These are phyloP conservation scores for Backusella psychrophila DNA, from an alignment of 192 early-diverging fungal genomes.

Conservation along the genomic window DNA sequence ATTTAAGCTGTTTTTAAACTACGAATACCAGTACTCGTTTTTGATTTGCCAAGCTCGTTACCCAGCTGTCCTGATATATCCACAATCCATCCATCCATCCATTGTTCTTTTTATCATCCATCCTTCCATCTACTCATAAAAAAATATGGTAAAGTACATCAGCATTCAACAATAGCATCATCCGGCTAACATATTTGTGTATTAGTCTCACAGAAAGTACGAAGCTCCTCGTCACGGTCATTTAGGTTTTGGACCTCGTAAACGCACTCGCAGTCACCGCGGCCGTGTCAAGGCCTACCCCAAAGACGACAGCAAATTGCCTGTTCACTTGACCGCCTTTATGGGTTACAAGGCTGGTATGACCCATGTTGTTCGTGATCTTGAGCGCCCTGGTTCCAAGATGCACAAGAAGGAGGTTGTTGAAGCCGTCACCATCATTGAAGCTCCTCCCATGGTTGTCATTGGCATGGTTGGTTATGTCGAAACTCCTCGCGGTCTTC, in stretches of 20 bases:
- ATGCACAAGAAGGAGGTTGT: slow-evolving; percentile 99
- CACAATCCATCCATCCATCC: slow-evolving; percentile 29
- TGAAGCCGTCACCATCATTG: slow-evolving; percentile 98
- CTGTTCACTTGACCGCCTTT: slow-evolving; percentile 98
- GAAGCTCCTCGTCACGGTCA: slow-evolving; percentile 95
- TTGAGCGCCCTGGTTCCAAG: slow-evolving; percentile 99
- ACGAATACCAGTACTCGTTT: no score
- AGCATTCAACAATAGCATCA: not conserved
- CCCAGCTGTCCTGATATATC: not conserved
- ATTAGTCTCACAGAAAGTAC: slow-evolving; percentile 86
- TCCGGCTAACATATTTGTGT: not conserved
- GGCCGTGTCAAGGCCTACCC: slow-evolving; percentile 99
- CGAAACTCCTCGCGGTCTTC: slow-evolving; percentile 97
- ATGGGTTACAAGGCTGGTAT: slow-evolving; percentile 99
- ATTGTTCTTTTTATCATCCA: not conserved
- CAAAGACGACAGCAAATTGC: slow-evolving; percentile 92
- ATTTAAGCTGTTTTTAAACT: no score
- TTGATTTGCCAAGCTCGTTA: no score
- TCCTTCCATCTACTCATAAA: slow-evolving; percentile 1
- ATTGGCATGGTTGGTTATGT: slow-evolving; percentile 99
- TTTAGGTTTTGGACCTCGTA: slow-evolving; percentile 67
- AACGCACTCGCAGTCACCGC: slow-evolving; percentile 90
- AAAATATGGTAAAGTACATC: not conserved
- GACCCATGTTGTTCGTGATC: slow-evolving; percentile 99
- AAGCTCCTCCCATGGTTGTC: slow-evolving; percentile 95